Conservation (phyloP, 805 yeast species). For the Candida adriatica region DNA sequence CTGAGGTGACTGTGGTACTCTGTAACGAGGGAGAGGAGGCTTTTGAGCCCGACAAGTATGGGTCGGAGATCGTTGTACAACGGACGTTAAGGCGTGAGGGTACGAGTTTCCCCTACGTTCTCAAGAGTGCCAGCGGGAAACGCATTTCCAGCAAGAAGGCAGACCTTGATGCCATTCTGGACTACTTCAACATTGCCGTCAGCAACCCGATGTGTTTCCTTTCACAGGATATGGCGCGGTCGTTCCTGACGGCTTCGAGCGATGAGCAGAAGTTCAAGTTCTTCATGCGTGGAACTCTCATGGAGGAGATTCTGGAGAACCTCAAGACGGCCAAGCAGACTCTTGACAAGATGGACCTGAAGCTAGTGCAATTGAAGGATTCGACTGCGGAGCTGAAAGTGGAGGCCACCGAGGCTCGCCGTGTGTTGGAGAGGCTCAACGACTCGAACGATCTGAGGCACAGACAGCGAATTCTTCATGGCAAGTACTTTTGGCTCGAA, state of each 20-base stretch:
- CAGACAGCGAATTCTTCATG: constrained; percentile 34
- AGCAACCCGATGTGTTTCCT: constrained; percentile 89
- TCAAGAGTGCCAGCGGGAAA: constrained; percentile 46
- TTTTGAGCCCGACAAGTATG: constrained; percentile 57
- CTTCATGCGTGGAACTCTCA: constrained; percentile 75
- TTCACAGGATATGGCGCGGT: constrained; percentile 91
- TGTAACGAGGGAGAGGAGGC: constrained; percentile 63
- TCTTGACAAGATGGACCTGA: constrained; percentile 29
- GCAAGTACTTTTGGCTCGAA: constrained; percentile 44
- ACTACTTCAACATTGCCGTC: constrained; percentile 67
- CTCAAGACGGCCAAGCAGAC: constrained; percentile 35
- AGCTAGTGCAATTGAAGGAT: constrained; percentile 32
- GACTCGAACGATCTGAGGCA: constrained; percentile 35
- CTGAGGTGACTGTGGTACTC: constrained; percentile 59
- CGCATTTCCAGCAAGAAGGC: constrained; percentile 53
- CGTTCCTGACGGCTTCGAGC: constrained; percentile 73
- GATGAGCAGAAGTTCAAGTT: constrained; percentile 65
- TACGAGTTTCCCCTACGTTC: constrained; percentile 44
- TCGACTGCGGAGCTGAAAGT: constrained; percentile 32
- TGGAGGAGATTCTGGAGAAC: constrained; percentile 57
- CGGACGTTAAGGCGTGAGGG: constrained; percentile 48
- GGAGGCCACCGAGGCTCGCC: constrained; percentile 36
- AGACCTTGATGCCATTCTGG: constrained; percentile 62
- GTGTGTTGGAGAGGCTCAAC: constrained; percentile 31
- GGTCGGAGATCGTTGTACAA: constrained; percentile 63